A percentile compares a stretch with the other conserved stretches of the same genome.
Conservation (phyloP, 208 protist species). For the Leishmania martiniquensis region DNA sequence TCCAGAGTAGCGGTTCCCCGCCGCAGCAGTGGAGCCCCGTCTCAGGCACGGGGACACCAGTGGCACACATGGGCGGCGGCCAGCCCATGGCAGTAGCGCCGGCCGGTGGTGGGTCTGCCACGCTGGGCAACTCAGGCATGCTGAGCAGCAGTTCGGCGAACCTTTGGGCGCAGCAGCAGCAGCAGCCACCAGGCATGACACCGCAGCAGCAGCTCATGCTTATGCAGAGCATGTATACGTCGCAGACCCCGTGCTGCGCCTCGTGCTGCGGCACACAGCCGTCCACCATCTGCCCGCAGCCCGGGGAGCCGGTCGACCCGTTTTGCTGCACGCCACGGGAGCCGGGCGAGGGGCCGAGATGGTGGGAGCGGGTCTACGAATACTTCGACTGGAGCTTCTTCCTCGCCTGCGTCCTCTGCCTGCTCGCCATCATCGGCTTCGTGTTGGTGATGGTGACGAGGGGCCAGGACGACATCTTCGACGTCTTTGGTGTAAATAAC, state of each 20-base stretch:
- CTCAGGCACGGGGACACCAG: slow-evolving; percentile 12
- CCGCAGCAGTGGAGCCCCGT: slow-evolving; percentile 29
- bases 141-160: slow-evolving; percentile 20
- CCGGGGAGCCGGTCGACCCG: slow-evolving; percentile 55
- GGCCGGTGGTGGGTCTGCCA: background rate
- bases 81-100: too few relatives aligned
- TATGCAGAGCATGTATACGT: slow-evolving; percentile 21
- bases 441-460: slow-evolving; percentile 43
- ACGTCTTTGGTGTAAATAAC: slow-evolving; percentile 38
- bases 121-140: slow-evolving; percentile 17
- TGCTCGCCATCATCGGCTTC: slow-evolving; percentile 58
- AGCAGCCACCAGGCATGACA: slow-evolving; percentile 1
- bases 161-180: slow-evolving; percentile 3
- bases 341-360: slow-evolving; percentile 30
- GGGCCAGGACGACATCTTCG: slow-evolving; percentile 62
- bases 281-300: slow-evolving; percentile 30
- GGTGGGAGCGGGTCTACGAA: slow-evolving; percentile 45
- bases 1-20: background rate
- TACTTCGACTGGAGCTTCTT: slow-evolving; percentile 78
- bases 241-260: slow-evolving; percentile 28
- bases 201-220: slow-evolving; percentile 31
- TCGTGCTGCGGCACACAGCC: slow-evolving; percentile 25
- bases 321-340: slow-evolving; percentile 56
- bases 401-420: slow-evolving; percentile 54
- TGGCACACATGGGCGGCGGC: background rate